Conservation (phyloP, 2,329 filamentous ascomycete species). For the Alternaria infectoria region DNA sequence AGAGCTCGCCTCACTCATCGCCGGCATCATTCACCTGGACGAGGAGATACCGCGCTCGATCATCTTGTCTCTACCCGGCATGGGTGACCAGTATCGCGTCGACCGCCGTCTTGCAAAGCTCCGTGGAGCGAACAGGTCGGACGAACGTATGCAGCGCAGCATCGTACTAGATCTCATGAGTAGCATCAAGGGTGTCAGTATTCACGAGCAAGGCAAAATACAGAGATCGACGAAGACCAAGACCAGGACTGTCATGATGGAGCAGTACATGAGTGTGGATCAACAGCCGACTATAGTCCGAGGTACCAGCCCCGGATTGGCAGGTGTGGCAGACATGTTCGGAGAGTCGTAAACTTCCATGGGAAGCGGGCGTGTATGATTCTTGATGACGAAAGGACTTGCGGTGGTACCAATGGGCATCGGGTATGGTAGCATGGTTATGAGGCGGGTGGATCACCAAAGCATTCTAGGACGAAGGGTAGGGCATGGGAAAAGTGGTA, state of each 20-base stretch:
- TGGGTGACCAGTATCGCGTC: constrained; percentile 69
- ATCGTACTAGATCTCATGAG: constrained; percentile 85
- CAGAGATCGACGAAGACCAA: constrained; percentile 43
- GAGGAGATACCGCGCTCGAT: constrained; percentile 74
- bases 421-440: neutral
- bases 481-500: neutral
- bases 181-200: constrained; percentile 85
- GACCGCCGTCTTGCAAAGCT: constrained; percentile 56
- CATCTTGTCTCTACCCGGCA: constrained; percentile 79
- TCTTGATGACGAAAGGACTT: neutral
- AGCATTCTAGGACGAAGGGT: neutral
- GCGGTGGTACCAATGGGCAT: neutral
- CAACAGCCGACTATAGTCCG: constrained; percentile 44
- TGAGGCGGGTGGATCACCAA: neutral
- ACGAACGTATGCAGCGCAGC: constrained; percentile 76
- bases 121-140: constrained; percentile 57
- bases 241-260: constrained; percentile 43
- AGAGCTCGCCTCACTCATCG: constrained; percentile 86
- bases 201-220: constrained; percentile 91
- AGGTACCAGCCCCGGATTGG: constrained; percentile 51
- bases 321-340: constrained; percentile 56
- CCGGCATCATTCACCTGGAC: constrained; percentile 81
- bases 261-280: constrained; percentile 53
- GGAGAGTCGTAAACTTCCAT: constrained; percentile 14
- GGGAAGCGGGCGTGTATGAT: neutral